Evolutionary conservation across 345 rosid species (phyloP), one percentile per base, ranked within the genome.

Genomic region (Tarenaya hassleriana): DNA sequence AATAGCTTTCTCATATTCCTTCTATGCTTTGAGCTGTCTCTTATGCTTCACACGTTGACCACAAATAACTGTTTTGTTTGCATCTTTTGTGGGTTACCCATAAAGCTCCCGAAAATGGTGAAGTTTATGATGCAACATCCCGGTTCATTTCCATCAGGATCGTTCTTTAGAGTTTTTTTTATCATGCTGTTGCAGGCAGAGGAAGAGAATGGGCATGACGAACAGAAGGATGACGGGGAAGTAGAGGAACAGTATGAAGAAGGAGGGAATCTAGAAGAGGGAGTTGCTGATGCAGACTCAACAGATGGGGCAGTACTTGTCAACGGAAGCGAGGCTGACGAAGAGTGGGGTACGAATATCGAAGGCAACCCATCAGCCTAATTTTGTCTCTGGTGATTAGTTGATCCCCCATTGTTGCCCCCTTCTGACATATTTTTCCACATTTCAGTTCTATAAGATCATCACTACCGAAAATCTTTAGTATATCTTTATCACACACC

Each of bases 381-480:
- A 56, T 86, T 86, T 90, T 84, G 86, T 86, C 75, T 78, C 83
- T 77, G 96, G 95, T 91, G 96, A 91, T 91, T 87, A 78, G 79
- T 81, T 52, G 68, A 84, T 75, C 80, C 77, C 84, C 69, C 63
- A 73, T 67, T 71, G 82, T 67, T 67, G 71, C 75, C 50, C 64
- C 80, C 86, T 75, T 72, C 76, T 47, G 51, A 21, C 54, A 40
- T 48, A 31, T 10, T 18, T 47, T 14, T 37, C 33, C 11, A 34
- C 42, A 24, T 24, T 24, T 24, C 3, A 24, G 5, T 24, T 24
- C 29, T 2, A 5, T 5, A 24, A 2, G 29, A 24, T 24, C 29
- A 24, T 24, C 29, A 2, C 29, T 2, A 2, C 29, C 29, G 3
- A 24, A 24, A 24, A 24, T 24, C 29, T 2, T 24, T n/a, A 24